Evolutionary conservation across 352 stramenopile species (phyloP).

Genomic region (Phytophthora foliorum): DNA sequence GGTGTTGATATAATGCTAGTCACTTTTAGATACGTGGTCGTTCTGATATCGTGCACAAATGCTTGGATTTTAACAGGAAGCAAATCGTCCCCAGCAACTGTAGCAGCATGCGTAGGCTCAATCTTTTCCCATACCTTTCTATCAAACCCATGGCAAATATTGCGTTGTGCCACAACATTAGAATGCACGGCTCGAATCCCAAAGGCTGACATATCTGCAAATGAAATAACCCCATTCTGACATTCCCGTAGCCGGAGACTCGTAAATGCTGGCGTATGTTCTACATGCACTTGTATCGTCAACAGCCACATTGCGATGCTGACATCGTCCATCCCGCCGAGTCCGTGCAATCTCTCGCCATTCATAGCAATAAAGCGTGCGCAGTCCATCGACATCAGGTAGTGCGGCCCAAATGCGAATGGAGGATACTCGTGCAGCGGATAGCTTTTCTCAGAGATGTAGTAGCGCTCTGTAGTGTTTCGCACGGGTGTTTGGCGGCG

Average conservation of each 20-base stretch:
- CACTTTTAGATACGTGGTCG: constrained; percentile 17
- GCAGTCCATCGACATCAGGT: constrained; percentile 59
- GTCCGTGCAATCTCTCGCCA: constrained; percentile 20
- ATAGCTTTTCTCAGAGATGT: constrained; percentile 41
- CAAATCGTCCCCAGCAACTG: not conserved
- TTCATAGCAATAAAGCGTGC: constrained; percentile 57
- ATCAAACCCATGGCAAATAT: constrained; percentile 39
- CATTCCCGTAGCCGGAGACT: constrained; percentile 35
- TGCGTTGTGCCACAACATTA: constrained; percentile 39
- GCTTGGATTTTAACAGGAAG: constrained; percentile 11
- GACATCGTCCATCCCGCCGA: constrained; percentile 62
- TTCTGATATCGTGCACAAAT: constrained; percentile 36
- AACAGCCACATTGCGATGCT: constrained; percentile 69
- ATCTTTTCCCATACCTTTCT: constrained; percentile 31
- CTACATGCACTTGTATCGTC: constrained; percentile 55
- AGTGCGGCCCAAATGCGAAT: constrained; percentile 59
- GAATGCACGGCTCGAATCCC: constrained; percentile 56
- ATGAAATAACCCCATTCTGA: constrained; percentile 41
- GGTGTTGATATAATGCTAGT: constrained; percentile 13
- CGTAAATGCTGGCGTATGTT: constrained; percentile 24
- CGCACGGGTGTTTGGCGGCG: constrained; percentile 31
- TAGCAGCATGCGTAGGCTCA: not conserved
- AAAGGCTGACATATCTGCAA: constrained; percentile 51
- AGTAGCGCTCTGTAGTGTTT: constrained; percentile 41
- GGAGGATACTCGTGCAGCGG: constrained; percentile 42